Evolutionary conservation across 2,329 filamentous ascomycete genomes (phyloP).

Genomic region (Xenoacremonium recifei): DNA sequence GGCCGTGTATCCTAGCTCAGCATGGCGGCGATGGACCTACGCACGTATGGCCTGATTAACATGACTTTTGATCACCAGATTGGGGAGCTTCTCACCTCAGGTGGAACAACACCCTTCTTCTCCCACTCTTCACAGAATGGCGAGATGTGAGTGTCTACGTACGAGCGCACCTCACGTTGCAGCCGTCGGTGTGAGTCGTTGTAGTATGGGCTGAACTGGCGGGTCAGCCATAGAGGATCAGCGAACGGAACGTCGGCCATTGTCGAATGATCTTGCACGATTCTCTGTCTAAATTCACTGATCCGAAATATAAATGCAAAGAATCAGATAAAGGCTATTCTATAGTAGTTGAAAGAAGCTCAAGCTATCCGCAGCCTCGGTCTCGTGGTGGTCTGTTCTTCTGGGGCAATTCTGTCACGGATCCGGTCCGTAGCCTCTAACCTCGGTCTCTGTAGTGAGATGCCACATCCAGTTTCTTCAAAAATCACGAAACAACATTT

Average conservation of each 20-base stretch:
- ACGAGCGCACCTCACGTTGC: conserved; percentile 54
- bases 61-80: not conserved
- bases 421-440: too few relatives aligned
- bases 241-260: conserved; percentile 13
- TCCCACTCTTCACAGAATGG: conserved; percentile 65
- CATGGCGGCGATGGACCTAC: conserved; percentile 2
- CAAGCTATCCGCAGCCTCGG: too few relatives aligned
- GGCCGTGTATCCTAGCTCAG: conserved; percentile 1
- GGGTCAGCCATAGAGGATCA: conserved; percentile 14
- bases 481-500: too few relatives aligned
- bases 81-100: conserved; percentile 22
- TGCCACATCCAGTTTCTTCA: too few relatives aligned
- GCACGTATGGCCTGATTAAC: not conserved
- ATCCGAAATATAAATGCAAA: too few relatives aligned
- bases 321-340: too few relatives aligned
- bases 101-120: conserved; percentile 50
- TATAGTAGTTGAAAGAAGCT: too few relatives aligned
- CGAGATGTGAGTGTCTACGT: conserved; percentile 57
- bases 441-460: too few relatives aligned
- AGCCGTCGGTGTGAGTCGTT: conserved; percentile 59
- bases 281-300: too few relatives aligned
- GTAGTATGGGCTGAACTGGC: conserved; percentile 52
- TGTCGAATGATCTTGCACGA: conserved; percentile 21
- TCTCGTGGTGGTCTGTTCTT: too few relatives aligned
- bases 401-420: too few relatives aligned